Evolutionary conservation across 345 rosid species (phyloP).

Genomic region (Camelina sativa): DNA sequence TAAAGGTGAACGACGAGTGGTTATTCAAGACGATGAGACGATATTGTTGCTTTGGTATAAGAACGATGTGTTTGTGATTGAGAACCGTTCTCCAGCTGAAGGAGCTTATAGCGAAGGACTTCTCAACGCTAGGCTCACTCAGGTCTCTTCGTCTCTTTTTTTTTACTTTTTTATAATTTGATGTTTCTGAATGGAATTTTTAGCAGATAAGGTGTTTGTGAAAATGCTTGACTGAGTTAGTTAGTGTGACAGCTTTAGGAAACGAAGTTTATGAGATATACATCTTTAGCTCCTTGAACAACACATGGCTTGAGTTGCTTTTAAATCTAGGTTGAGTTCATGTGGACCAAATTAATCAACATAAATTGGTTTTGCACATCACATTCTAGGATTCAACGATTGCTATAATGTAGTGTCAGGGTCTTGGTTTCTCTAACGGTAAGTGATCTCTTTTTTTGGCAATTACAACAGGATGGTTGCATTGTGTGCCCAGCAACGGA

Average conservation of each 20-base stretch:
- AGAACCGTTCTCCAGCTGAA: constrained; percentile 92
- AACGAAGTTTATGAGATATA: background rate
- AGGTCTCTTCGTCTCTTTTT: constrained; percentile 49
- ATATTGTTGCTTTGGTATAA: constrained; percentile 91
- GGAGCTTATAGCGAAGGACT: constrained; percentile 95
- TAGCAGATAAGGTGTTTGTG: constrained; percentile 31
- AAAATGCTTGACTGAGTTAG: constrained; percentile 14
- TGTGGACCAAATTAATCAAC: background rate
- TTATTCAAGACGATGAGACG: constrained; percentile 79
- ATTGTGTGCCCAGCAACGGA: constrained; percentile 93
- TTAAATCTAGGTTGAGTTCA: background rate
- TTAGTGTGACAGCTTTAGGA: background rate
- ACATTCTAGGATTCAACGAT: background rate
- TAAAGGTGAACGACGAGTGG: constrained; percentile 86
- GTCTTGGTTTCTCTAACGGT: background rate
- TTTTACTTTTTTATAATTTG: background rate
- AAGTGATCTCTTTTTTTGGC: background rate
- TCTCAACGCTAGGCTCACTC: constrained; percentile 91
- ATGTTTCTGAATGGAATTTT: background rate
- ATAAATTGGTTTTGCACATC: constrained; percentile 4
- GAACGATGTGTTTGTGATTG: constrained; percentile 78
- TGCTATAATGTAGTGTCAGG: background rate
- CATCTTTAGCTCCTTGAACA: background rate
- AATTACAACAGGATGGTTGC: constrained; percentile 73
- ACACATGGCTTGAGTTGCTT: background rate